A percentile compares a stretch with the other conserved stretches of the same genome.
Conservation (phyloP, 495 filamentous ascomycete genomes). For the Penicillium bovifimosum region DNA sequence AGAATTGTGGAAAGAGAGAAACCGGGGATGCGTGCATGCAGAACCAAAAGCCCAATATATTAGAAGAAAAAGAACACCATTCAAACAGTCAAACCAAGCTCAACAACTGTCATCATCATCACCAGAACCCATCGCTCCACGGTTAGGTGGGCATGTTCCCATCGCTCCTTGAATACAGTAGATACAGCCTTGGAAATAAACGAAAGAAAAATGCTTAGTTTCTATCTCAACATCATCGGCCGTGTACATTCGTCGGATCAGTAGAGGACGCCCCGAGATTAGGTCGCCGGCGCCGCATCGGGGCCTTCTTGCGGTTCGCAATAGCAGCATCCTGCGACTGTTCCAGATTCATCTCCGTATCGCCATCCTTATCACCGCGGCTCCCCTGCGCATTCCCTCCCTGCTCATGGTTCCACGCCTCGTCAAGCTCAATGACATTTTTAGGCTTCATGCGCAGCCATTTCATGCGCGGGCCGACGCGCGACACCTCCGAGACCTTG, state of each 20-base stretch:
- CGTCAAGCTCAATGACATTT: conserved; percentile 77
- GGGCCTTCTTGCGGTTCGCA: conserved; percentile 47
- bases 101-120: conserved; percentile 16
- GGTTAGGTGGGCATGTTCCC: neutral
- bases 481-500: conserved; percentile 78
- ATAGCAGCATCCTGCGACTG: conserved; percentile 33
- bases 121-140: conserved; percentile 2
- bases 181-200: neutral
- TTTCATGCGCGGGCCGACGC: conserved; percentile 88
- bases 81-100: conserved; percentile 14
- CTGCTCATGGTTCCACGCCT: conserved; percentile 38
- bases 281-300: conserved; percentile 44
- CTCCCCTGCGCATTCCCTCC: conserved; percentile 29
- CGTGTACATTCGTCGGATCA: conserved; percentile 37
- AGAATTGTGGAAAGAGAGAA: neutral
- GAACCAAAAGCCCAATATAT: conserved; percentile 1
- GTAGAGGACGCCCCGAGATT: conserved; percentile 16
- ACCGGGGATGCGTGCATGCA: neutral
- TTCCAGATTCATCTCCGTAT: conserved; percentile 33
- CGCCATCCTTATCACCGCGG: conserved; percentile 46
- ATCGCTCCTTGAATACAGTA: neutral
- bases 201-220: neutral
- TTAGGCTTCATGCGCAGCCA: conserved; percentile 84
- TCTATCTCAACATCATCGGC: conserved; percentile 17
- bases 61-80: conserved; percentile 13